Percentiles rank a stretch among this genome's conserved stretches.
These are phyloP conservation scores for Trametopsis cervina DNA, from an alignment of 768 basidiomycete species.

Conservation along the genomic window DNA sequence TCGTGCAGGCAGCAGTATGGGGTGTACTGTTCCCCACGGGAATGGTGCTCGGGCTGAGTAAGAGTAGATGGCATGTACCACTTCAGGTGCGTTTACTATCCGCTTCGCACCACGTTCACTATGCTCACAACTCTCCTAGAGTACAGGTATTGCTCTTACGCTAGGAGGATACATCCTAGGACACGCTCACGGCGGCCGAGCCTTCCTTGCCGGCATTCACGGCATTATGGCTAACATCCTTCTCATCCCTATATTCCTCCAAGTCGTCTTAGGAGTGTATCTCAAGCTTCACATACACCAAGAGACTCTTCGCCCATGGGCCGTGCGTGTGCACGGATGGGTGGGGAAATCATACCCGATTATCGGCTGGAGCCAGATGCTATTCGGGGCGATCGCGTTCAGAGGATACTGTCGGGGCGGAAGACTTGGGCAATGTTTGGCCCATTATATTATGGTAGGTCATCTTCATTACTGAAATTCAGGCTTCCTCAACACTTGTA, in stretches of 20 bases:
- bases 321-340: conserved; percentile 65
- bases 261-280: conserved; percentile 75
- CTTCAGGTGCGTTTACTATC: conserved; percentile 49
- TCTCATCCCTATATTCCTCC: conserved; percentile 55
- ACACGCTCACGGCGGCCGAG: conserved; percentile 77
- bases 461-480: not conserved
- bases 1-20: conserved; percentile 74
- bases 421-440: conserved; percentile 77
- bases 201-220: conserved; percentile 71
- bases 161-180: conserved; percentile 74
- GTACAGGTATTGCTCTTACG: conserved; percentile 61
- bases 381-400: conserved; percentile 75
- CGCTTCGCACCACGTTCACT: too few relatives aligned
- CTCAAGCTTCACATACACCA: conserved; percentile 91
- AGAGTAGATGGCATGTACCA: conserved; percentile 88
- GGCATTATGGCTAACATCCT: conserved; percentile 61
- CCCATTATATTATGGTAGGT: conserved; percentile 74
- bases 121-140: too few relatives aligned
- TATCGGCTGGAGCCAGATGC: conserved; percentile 83
- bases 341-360: conserved; percentile 81
- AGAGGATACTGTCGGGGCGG: conserved; percentile 77
- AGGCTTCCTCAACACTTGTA: not conserved
- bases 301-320: conserved; percentile 60
- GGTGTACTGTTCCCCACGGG: conserved; percentile 82
- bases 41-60: conserved; percentile 68